Percentiles rank a stretch among this genome's conserved stretches.
These are phyloP conservation scores for Dendrothele bispora DNA, from an alignment of 768 basidiomycete species.

Conservation along the genomic window DNA sequence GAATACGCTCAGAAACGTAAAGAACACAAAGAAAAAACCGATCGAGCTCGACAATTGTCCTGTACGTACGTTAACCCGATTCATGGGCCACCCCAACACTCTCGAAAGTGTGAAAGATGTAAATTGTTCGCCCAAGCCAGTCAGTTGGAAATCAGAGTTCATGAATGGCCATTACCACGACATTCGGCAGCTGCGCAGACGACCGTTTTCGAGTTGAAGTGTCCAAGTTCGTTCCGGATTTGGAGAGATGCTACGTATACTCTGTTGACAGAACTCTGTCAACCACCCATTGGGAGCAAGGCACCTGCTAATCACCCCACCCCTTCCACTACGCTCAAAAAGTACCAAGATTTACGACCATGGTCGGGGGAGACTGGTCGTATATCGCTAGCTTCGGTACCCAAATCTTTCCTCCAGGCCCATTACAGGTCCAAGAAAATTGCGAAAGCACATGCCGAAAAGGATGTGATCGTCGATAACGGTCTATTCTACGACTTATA, in stretches of 20 bases:
- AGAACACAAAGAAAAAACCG: too few species aligned
- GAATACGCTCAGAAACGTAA: too few species aligned
- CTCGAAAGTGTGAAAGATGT: too few species aligned
- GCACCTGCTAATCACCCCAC: constrained; percentile 11
- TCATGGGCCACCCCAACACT: too few species aligned
- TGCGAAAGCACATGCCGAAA: constrained; percentile 6
- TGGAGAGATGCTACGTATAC: constrained; percentile 44
- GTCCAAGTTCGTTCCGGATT: constrained; percentile 36
- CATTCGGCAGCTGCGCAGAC: constrained; percentile 18
- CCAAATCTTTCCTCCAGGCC: constrained; percentile 19
- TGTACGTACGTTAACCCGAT: too few species aligned
- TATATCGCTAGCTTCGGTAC: constrained; percentile 35
- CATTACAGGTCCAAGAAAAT: constrained; percentile 26
- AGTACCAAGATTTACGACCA: neutral
- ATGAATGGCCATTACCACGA: constrained; percentile 49
- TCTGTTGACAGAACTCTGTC: constrained; percentile 37
- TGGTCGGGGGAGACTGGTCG: constrained; percentile 11
- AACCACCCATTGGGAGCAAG: constrained; percentile 6
- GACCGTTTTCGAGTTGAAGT: constrained; percentile 42
- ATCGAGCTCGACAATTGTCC: too few species aligned
- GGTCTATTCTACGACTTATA: constrained; percentile 24
- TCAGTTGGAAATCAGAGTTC: constrained; percentile 30
- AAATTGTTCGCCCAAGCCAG: too few species aligned
- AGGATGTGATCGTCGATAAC: constrained; percentile 26
- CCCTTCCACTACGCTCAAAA: constrained; percentile 16